These are phyloP conservation scores for Colletotrichum scovillei DNA, from an alignment of 2,329 filamentous ascomycete species.

Conservation along the genomic window DNA sequence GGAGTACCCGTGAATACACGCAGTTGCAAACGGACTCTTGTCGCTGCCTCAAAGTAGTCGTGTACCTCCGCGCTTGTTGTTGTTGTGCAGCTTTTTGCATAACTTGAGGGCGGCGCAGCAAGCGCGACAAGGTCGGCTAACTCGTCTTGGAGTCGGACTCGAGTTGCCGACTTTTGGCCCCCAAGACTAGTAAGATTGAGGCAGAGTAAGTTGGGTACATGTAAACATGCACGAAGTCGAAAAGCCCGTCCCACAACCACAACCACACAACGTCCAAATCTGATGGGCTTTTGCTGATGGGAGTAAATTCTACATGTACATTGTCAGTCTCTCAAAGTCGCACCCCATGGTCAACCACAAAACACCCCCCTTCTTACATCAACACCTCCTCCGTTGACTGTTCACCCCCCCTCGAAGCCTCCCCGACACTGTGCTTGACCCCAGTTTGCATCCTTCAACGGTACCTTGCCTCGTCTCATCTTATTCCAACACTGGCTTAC, in stretches of 20 bases:
- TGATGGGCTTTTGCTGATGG: background rate
- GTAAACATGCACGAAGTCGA: background rate
- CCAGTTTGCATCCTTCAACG: background rate
- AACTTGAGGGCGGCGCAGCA: slow-evolving; percentile 2
- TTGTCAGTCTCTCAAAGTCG: background rate
- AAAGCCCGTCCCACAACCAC: background rate
- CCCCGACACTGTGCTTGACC: background rate
- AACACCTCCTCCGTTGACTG: background rate
- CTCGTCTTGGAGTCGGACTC: slow-evolving; percentile 1
- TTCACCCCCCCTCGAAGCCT: background rate
- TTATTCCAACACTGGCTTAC: background rate
- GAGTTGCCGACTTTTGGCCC: background rate
- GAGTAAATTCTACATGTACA: background rate
- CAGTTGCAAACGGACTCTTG: background rate
- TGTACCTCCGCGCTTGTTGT: background rate
- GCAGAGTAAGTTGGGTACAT: background rate
- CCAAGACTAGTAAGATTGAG: background rate
- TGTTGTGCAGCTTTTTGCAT: background rate
- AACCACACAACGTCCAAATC: background rate
- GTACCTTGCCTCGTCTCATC: background rate
- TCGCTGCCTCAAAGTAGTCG: background rate
- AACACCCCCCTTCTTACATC: background rate
- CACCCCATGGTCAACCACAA: background rate
- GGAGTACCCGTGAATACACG: background rate
- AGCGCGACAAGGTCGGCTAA: background rate